Evolutionary conservation across 768 basidiomycete species (phyloP), one percentile per base, ranked within the genome.

Genomic region (Chalciporus pseudorubinellus): DNA sequence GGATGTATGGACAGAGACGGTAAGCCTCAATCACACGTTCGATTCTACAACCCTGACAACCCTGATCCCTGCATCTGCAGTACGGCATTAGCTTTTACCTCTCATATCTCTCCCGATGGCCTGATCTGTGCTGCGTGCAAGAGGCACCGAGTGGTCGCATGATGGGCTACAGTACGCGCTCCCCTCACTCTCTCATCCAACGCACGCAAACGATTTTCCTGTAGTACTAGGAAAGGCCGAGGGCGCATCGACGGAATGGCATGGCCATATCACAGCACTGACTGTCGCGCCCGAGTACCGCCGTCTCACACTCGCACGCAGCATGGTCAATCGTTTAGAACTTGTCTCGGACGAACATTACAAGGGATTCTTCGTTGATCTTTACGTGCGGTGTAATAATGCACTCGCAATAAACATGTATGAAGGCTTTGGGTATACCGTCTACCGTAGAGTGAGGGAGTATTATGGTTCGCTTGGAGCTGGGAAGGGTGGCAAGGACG

Each of bases 1-100:
- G 63, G 95, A 98, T 69, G 76, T 94, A 40, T 98, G 92, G 92
- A 98, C 97, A 40, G 95, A 98, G 72, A 98, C 97, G 19, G 95
- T 93, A 60, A 63, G 85, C 72, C 21, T 7, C n/a, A 6, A 14
- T 48, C 46, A 19, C 33, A 13, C 14, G 18, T 22, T 24, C 38
- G 16, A 33, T 44, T 8, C 19, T 34, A 14, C 44, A 18, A 4
- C 45, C n/a, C 46, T 55, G 22, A 59, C 51, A 26, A 18, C 9
- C 28, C 42, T 28, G 16, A 36, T 16, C 8, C 26, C 9, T 19
- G n/a, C 12, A 28, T 34, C 4, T 44, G 5, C 16, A 95, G 90
- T 98, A 94, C 69, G 85, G 86, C 43, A 86, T 92, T 60, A 80
- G 79, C 20, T 97, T 95, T 69, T 97, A 98, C 67, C 72, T 97